These are phyloP conservation scores for Grosmannia serpens DNA, from an alignment of 2,329 filamentous ascomycete genomes.

Conservation along the genomic window DNA sequence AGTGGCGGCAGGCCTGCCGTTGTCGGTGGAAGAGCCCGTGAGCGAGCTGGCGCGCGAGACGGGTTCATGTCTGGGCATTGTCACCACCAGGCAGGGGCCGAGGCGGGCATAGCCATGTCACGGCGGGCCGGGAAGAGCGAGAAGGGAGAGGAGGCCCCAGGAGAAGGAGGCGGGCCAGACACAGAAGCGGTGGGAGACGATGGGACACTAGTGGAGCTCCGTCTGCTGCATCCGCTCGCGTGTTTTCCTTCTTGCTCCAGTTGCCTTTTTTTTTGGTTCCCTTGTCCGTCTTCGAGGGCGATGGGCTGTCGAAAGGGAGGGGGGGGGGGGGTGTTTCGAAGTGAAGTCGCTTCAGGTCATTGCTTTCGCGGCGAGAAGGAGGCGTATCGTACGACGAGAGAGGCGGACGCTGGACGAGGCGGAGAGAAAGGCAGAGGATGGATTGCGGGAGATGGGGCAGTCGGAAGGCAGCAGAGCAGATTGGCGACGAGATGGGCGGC, in stretches of 20 bases:
- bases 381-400: no score
- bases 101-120: conserved; percentile 12
- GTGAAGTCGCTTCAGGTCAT: no score
- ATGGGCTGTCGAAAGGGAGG: not conserved
- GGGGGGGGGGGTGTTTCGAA: no score
- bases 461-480: not conserved
- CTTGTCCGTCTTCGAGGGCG: not conserved
- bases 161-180: not conserved
- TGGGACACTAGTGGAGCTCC: no score
- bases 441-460: not conserved
- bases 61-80: conserved; percentile 58
- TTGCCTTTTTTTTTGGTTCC: no score
- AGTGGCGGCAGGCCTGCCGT: conserved; percentile 56
- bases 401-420: not conserved
- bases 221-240: no score
- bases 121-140: not conserved
- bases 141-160: not conserved
- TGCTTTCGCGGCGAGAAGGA: no score
- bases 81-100: conserved; percentile 23
- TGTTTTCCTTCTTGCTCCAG: no score
- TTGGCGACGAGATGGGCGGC: not conserved
- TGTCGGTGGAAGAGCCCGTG: conserved; percentile 54
- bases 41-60: conserved; percentile 53
- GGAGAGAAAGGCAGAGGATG: not conserved
- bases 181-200: not conserved